Evolutionary conservation across 306 rosid species (phyloP), one percentile per base, ranked within the genome.

Genomic region (Canavalia gladiata): DNA sequence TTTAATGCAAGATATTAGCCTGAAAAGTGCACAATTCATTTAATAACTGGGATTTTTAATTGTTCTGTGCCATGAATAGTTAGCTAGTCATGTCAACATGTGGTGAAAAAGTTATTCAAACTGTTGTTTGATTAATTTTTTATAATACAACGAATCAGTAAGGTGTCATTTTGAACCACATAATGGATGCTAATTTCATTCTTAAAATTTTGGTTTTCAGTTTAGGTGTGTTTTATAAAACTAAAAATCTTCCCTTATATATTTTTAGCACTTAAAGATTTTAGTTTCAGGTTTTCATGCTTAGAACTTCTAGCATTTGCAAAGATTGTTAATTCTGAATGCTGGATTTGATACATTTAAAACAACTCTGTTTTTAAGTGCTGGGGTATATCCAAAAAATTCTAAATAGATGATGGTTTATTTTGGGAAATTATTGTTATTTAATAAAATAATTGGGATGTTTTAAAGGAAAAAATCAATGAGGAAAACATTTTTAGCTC

Each of bases 281-380:
- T 62, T 34, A 12, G 25, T 67, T 70, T 79, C 13, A 71, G 62
- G 50, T 47, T 71, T 62, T 60, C 25, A 60, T 60, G 67, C 74
- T 13, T 30, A 18, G 8, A 13, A 42, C 71, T 62, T 47, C 41
- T 25, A 37, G 51, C 72, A 34, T 51, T 79, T 59, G 64, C 11
- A 0, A 35, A 46, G 70, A 35, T 70, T 79, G 0, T 18, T 18
- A 18, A 18, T 18, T 18, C 30, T 34, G 2, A 41, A 77, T 63
- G 31, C 46, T 52, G 52, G 47, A 51, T 52, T 60, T 60, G 30
- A 43, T 34, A 8, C 69, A 74, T 54, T 13, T 33, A 12, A 18
- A 55, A 33, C 11, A 37, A 5, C 12, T 4, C 10, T 52, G 3
- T 25, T 28, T 52, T 63, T 11, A 7, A 2, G 57, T 52, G n/a